Base-by-base conservation (phyloP, 495 filamentous ascomycete genomes). In the Massariosphaeria phaeospora region DNA sequence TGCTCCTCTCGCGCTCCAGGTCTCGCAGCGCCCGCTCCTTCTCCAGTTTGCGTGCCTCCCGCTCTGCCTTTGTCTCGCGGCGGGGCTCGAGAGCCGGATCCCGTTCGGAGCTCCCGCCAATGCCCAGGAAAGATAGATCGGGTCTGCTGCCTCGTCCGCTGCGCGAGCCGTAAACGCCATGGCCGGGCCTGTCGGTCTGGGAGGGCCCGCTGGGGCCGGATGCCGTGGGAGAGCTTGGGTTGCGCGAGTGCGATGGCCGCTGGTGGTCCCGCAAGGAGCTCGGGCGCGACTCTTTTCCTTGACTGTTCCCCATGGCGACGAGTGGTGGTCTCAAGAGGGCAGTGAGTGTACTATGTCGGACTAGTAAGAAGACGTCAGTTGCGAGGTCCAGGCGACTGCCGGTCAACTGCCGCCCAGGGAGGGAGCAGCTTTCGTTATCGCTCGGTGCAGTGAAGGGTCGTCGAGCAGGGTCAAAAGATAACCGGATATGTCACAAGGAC, bases 1-100 rank as follows among this genome's bases (percentile, higher is more conserved):
- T 86, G 67, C 93, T 98, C 66, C 88, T 78, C 70, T 96, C 91
- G 24, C 91, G 78, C 67, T 98, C 93, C 67, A 85, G 88, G 39
- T 82, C 55, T 33, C 93, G 76, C 15, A 78, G 79, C 2, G 73
- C 69, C 23, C 86, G 79, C 69, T 97, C 93, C 68, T 81, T 85
- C 70, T 96, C 93, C 56, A 85, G 66, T 55, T 84, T 88, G 48
- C 91, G 80, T 8, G 85, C 86, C 68, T 97, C 93, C 49, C 87
- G 79, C 67, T 96, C 93, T 65, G 91, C 89, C 70, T 84, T 94
- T 10, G 89, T 96, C 68, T 96, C 93, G 23, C 69, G 57, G 29
- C 67, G 47, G n/a, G 63, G 55, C 50, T 73, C 70, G 13, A 52
- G 24, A 9, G 62, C 48, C 0, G 67, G 40, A 20, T 62, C 62